Evolutionary conservation across 78 protist genomes (phyloP).

Genomic region (Pirum gemmata): DNA sequence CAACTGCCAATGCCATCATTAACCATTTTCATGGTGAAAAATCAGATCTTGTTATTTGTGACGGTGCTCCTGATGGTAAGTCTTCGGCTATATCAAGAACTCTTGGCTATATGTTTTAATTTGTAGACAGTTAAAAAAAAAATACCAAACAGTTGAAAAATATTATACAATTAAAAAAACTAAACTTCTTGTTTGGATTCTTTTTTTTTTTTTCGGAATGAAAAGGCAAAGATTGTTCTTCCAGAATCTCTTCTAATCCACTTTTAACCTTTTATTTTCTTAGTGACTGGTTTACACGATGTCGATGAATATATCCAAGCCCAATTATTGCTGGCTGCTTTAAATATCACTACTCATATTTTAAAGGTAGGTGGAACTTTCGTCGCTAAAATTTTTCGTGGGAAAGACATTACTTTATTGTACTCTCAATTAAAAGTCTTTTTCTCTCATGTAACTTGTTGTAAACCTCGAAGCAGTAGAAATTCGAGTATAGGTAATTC

Average conservation of each 20-base stretch:
- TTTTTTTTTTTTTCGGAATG: too few relatives aligned
- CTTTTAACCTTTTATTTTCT: background rate
- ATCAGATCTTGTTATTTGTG: conserved; percentile 94
- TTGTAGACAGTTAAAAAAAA: background rate
- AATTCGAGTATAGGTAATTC: conserved; percentile 4
- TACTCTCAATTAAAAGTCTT: conserved; percentile 29
- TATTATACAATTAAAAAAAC: too few relatives aligned
- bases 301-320: conserved; percentile 92
- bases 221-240: too few relatives aligned
- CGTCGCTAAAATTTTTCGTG: conserved; percentile 73
- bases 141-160: too few relatives aligned
- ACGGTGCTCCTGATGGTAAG: conserved; percentile 99
- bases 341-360: conserved; percentile 85
- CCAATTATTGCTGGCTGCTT: conserved; percentile 87
- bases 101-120: too few relatives aligned
- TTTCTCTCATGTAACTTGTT: conserved; percentile 3
- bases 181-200: too few relatives aligned
- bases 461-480: conserved; percentile 35
- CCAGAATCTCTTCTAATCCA: background rate
- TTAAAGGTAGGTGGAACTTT: conserved; percentile 88
- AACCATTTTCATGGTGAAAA: conserved; percentile 66
- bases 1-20: conserved; percentile 61
- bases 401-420: conserved; percentile 6
- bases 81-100: too few relatives aligned
- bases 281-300: conserved; percentile 90